Base-by-base conservation (phyloP, 2,329 filamentous ascomycete species). In the Cercospora sesami region DNA sequence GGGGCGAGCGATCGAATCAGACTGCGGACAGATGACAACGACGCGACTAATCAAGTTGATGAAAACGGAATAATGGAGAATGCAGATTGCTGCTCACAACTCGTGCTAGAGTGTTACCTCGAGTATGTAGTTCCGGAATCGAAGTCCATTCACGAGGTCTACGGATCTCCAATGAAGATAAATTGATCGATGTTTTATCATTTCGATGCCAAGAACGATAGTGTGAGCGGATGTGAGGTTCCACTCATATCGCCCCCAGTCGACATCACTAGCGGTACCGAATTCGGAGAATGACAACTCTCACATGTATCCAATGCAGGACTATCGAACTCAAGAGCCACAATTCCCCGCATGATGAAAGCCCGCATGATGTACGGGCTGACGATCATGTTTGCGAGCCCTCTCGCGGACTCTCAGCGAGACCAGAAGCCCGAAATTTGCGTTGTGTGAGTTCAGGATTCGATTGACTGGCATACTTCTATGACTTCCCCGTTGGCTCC, bases 141-240 rank as follows among this genome's bases (percentile, higher is more conserved):
- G 60, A 70, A 57, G 39, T 51, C 10, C 57, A 62, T 72, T 72
- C 39, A 60, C 55, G 69, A 68, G 67, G 69, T 71, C 67, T 66
- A 72, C 67, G 71, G 71, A 71, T 69, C 62, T 72, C 71, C 23
- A 42, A 23, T 57, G 21, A 21, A 28, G 10, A 2, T 45, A 39
- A 7, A 1, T 6, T 2, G 5, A 10, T n/a, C 2, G 4, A 28
- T 61, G 3, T 10, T 23, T 45, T 42, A 4, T n/a, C 9, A 3
- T 42, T n/a, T 3, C 7, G 16, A 42, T 42, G 36, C 4, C 36
- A 42, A 42, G 16, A 42, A 42, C 7, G 36, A n/a, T 6, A 42
- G 16, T 8, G 16, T 9, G 16, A n/a, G 7, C 36, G 6, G 3
- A 3, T 0, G 16, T 9, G 36, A 42, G 16, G 36, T 42, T 8